Evolutionary conservation across 140 eudicot genomes (phyloP).

Genomic region (Cichorium intybus): DNA sequence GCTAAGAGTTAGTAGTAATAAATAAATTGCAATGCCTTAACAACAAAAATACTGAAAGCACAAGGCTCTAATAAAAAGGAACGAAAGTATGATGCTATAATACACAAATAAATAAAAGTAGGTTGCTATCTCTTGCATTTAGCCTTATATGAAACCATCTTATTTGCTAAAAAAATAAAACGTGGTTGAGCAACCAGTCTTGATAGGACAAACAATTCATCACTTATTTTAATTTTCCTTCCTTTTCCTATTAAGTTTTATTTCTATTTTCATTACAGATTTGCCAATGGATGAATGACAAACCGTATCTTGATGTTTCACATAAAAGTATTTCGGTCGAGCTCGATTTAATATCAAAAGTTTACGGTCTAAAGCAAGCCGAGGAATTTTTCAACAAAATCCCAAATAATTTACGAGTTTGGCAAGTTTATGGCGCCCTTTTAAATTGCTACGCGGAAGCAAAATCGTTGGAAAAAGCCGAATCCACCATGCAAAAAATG

Average conservation of each 20-base stretch:
- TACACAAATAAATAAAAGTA: too few species aligned
- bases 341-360: slow-evolving; percentile 57
- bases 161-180: too few species aligned
- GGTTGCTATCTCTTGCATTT: too few species aligned
- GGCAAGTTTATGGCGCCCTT: slow-evolving; percentile 55
- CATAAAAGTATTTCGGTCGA: slow-evolving; percentile 34
- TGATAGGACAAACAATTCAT: background rate
- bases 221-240: background rate
- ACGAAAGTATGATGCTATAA: too few species aligned
- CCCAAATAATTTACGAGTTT: slow-evolving; percentile 32
- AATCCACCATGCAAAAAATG: slow-evolving; percentile 49
- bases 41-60: too few species aligned
- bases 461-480: slow-evolving; percentile 54
- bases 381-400: slow-evolving; percentile 51
- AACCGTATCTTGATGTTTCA: slow-evolving; percentile 28
- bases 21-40: too few species aligned
- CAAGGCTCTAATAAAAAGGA: too few species aligned
- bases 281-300: slow-evolving; percentile 56
- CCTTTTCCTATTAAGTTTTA: background rate
- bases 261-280: slow-evolving; percentile 33
- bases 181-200: background rate
- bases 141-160: too few species aligned
- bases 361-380: slow-evolving; percentile 49
- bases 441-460: slow-evolving; percentile 49
- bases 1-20: too few species aligned